Evolutionary conservation across 257 asterid genomes (phyloP), one percentile per base, ranked within the genome.

Genomic region (Linaria vulgaris): DNA sequence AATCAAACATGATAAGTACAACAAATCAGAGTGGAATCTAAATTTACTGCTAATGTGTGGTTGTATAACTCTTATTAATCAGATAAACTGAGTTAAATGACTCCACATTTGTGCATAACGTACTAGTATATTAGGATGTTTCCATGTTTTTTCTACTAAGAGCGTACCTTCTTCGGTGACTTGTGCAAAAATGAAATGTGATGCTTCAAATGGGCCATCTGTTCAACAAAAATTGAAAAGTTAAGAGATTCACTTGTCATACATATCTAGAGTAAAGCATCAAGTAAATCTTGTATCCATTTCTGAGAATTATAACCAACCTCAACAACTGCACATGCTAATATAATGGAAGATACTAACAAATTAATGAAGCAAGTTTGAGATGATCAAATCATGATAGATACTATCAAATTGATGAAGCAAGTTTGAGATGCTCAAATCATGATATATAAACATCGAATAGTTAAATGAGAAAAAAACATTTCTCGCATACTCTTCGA

Each of bases 201-300:
- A 61, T 92, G 96, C 83, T 77, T 89, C 83, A 83, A 63, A 6
- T 78, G 81, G 31, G 95, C 84, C 65, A 76, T 83, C 98, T 88
- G 77, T 71, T 59, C 41, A 66, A 30, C 63, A 72, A 39, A 70
- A 51, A 64, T 54, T 38, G 4, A 27, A 65, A 27, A 27, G 56
- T 58, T 30, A 30, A 16, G 59, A 50, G 19, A 49, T 56, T 21
- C 5, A 49, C 49, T 15, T 5, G 8, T n/a, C 13, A 44, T 17
- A 17, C 4, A 44, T 44, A 44, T 5, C 17, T 12, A n/a, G 19
- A 44, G 49, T 44, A 13, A 44, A 44, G 49, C 13, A 44, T 44
- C 19, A 44, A 44, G 41, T 34, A 34, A 44, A 12, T 44, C 49
- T 44, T 44, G 17, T 44, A 4, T 44, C 16, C 17, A 5, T 44